Evolutionary conservation across 2,329 filamentous ascomycete species (phyloP), one percentile per base, ranked within the genome.

Genomic region (Aspergillus niger): DNA sequence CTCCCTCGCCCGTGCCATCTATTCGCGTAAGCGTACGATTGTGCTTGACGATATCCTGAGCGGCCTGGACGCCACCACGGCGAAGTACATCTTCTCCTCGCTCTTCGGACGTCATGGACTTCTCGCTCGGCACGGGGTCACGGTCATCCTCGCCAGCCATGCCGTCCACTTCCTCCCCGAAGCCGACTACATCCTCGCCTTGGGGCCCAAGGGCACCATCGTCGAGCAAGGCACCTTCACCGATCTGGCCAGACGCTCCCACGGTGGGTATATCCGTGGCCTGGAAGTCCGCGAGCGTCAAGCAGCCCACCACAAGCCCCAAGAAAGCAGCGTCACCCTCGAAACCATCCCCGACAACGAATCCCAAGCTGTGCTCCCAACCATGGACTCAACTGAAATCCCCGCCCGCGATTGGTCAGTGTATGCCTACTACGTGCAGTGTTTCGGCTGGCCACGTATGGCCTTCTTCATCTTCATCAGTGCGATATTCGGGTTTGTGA

Each of bases 131-230:
- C 65, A 70, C 17, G 70, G 72, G 0, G 71, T 72, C 7, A 82
- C 80, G 0, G 76, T 81, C 0, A 63, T 85, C 1, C 65, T 85
- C 3, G 75, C 77, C 0, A 81, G 80, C 0, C 78, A 81, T 48
- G 72, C 72, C 22, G 72, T 74, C 39, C 76, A 73, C 72, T 47
- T 76, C 30, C 70, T 75, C n/a, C 67, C 59, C 7, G 64, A 73
- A 54, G 71, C 77, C 17, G 80, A 85, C 41, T 71, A 75, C 5
- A 75, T 81, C n/a, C 68, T 81, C 13, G 72, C 71, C 8, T 58
- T 81, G 3, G 63, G 65, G 3, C 38, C 38, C 7, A 55, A 70
- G 22, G 75, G 76, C 3, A 55, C 60, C 3, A 63, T 79, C 30
- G 50, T 62, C 0, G 76, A 79, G 15, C 72, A 79, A 59, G 80